These are phyloP conservation scores for Neurospora sp. DNA, from an alignment of 2,329 filamentous ascomycete species.

Conservation along the genomic window DNA sequence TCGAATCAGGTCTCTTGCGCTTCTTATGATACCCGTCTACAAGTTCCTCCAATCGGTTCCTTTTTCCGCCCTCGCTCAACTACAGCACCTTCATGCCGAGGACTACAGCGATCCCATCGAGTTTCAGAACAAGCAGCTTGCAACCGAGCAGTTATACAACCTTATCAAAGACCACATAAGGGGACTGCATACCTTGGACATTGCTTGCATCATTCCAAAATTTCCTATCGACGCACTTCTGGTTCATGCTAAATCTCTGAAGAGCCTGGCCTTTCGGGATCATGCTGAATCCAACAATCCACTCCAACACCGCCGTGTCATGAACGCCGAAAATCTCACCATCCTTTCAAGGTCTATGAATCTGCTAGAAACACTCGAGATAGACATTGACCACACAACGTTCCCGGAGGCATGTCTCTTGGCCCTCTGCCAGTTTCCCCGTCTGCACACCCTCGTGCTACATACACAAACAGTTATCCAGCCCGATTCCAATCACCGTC, in stretches of 20 bases:
- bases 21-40: slow-evolving; percentile 33
- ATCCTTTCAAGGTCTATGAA: slow-evolving; percentile 23
- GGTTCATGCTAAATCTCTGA: slow-evolving; percentile 28
- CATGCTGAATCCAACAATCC: slow-evolving; percentile 36
- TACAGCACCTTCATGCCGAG: slow-evolving; percentile 32
- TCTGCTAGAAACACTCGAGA: slow-evolving; percentile 30
- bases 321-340: slow-evolving; percentile 25
- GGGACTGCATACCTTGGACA: slow-evolving; percentile 27
- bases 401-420: slow-evolving; percentile 26
- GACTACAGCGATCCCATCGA: slow-evolving; percentile 29
- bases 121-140: slow-evolving; percentile 3
- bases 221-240: slow-evolving; percentile 26
- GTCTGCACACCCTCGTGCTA: slow-evolving; percentile 30
- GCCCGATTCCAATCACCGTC: slow-evolving; percentile 20
- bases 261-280: slow-evolving; percentile 32
- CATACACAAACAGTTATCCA: slow-evolving; percentile 34
- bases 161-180: slow-evolving; percentile 29
- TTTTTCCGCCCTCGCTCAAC: slow-evolving; percentile 25
- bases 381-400: slow-evolving; percentile 34
- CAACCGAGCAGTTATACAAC: slow-evolving; percentile 27
- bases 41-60: slow-evolving; percentile 34
- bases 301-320: slow-evolving; percentile 30
- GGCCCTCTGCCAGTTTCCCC: slow-evolving; percentile 28
- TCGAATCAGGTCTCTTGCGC: slow-evolving; percentile 28
- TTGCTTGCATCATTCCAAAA: slow-evolving; percentile 29